Evolutionary conservation across 441 rosid genomes (phyloP).

Genomic region (Kokia cookei): DNA sequence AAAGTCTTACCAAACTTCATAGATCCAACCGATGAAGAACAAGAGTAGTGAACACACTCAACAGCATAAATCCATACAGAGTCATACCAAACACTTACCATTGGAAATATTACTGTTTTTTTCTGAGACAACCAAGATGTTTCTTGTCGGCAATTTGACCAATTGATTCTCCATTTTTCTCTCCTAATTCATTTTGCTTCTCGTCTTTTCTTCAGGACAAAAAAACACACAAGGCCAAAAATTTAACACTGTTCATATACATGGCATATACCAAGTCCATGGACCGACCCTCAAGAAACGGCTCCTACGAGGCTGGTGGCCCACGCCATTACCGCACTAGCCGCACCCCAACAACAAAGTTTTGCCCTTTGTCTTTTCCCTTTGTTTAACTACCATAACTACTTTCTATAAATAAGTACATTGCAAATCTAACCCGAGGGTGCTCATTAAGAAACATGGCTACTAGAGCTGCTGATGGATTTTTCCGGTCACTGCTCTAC

Average conservation of each 20-base stretch:
- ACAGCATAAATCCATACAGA: neutral
- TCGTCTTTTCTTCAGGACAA: neutral
- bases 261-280: neutral
- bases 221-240: neutral
- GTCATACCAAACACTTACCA: neutral
- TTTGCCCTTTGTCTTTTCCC: neutral
- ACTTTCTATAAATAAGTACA: neutral
- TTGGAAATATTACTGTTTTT: neutral
- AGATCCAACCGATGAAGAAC: neutral
- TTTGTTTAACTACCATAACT: neutral
- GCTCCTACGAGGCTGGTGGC: conserved; percentile 1
- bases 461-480: conserved; percentile 47
- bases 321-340: neutral
- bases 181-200: neutral
- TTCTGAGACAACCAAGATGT: neutral
- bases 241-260: neutral
- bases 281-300: conserved; percentile 4
- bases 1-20: neutral
- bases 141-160: conserved; percentile 7
- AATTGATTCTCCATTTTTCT: neutral
- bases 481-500: conserved; percentile 43
- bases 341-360: neutral
- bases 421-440: neutral
- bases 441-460: conserved; percentile 19
- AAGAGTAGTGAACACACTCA: neutral